Evolutionary conservation across 441 rosid species (phyloP), one percentile per base, ranked within the genome.

Genomic region (Erysimum cheiri): DNA sequence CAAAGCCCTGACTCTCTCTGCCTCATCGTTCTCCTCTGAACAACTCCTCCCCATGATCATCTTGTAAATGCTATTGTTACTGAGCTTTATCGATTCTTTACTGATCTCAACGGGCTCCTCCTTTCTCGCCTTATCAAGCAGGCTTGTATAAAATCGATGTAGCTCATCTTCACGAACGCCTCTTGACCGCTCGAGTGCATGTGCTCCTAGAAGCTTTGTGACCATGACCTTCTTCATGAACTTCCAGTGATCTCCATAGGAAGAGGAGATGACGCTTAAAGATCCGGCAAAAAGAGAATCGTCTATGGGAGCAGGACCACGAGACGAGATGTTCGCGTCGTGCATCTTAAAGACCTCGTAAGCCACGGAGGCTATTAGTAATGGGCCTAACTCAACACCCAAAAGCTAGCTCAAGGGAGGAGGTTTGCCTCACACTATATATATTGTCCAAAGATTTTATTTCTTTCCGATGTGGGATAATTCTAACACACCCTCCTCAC

Each of bases 181-280:
- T 7, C 61, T 13, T 3, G 73, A 70, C 11, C 73, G 58, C 17
- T 73, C 80, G 1, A 80, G 58, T 10, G 60, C 80, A 15, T 57
- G 70, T 0, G 54, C 0, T 0, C 64, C 73, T 0, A 78, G 79
- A 15, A 82, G 29, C 4, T 78, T 59, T 2, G 72, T 71, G 43
- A 63, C 50, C 35, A 60, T 68, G 4, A 82, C 68, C 44, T 80
- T 82, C 76, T 74, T 82, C 80, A 84, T 72, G 78, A 82, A 80
- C 65, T 52, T 75, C 84, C 81, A 80, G 49, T 77, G 76, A 8
- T 77, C 80, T 29, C 78, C 83, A 17, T 82, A 70, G 0, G 71
- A 80, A 12, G 77, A 60, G 8, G 60, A 12, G 49, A 57, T 1
- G 6, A 84, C 69, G 13, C 77, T 63, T 0, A 56, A 46, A 12